phyloP scores from a whole-genome alignment of 2,329 filamentous ascomycete species.

The Aspergillus flavus region DNA sequence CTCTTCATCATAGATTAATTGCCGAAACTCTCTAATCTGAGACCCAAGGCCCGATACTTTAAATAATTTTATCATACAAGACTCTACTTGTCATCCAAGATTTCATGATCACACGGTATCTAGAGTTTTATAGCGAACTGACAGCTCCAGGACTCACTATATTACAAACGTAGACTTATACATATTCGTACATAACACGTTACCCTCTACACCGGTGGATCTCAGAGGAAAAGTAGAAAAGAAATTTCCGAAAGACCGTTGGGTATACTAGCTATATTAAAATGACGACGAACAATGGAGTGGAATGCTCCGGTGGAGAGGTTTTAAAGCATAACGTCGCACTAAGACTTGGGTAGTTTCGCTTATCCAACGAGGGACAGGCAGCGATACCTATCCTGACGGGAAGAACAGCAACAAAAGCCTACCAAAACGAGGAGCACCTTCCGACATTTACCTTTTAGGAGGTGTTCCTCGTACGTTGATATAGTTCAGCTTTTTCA shows the following conservation, averaged over 20 bases:
- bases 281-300: slow-evolving; percentile 5
- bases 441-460: neutral
- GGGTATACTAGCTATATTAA: neutral
- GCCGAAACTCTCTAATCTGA: neutral
- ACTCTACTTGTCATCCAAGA: neutral
- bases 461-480: neutral
- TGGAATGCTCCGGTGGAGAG: slow-evolving; percentile 1
- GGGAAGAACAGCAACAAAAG: neutral
- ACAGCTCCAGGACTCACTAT: neutral
- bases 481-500: neutral
- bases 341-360: neutral
- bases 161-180: neutral
- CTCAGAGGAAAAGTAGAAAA: neutral
- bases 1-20: neutral
- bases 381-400: neutral
- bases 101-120: neutral
- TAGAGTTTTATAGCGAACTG: neutral
- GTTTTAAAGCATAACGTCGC: slow-evolving; percentile 3
- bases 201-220: neutral
- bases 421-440: neutral
- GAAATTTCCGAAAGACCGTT: neutral
- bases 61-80: neutral
- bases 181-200: neutral
- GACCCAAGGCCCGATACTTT: neutral
- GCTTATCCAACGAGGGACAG: neutral